phyloP scores from a whole-genome alignment of 1,284 basidiomycete species.

The Boletus calvinii region DNA sequence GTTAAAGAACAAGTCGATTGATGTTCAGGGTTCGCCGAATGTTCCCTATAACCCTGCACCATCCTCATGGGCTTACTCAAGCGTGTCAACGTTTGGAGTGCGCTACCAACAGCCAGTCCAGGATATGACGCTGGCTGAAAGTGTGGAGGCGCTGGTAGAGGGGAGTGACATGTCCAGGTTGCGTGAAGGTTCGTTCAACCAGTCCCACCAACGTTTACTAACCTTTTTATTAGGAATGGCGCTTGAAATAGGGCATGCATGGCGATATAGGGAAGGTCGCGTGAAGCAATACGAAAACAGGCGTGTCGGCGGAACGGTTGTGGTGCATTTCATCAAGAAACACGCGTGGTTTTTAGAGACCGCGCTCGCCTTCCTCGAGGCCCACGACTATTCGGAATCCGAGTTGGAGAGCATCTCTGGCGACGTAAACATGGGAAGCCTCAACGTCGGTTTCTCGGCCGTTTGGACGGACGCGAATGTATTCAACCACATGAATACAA shows the following conservation, averaged over 20 bases:
- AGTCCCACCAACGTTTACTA: background rate
- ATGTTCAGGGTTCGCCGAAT: conserved; percentile 6
- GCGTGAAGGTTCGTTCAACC: conserved; percentile 49
- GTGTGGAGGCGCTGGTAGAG: conserved; percentile 91
- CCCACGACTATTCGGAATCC: conserved; percentile 54
- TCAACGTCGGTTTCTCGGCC: conserved; percentile 24
- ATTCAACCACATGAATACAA: conserved; percentile 20
- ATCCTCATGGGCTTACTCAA: conserved; percentile 74
- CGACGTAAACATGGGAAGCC: conserved; percentile 5
- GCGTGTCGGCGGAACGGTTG: conserved; percentile 87
- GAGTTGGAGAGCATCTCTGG: conserved; percentile 23
- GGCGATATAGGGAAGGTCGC: conserved; percentile 70
- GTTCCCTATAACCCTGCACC: conserved; percentile 39
- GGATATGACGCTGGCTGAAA: conserved; percentile 68
- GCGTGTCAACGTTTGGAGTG: conserved; percentile 81
- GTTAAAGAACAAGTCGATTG: conserved; percentile 30
- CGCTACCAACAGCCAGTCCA: conserved; percentile 74
- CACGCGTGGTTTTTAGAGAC: conserved; percentile 97
- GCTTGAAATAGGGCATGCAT: conserved; percentile 59
- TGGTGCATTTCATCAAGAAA: conserved; percentile 97
- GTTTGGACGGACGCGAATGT: conserved; percentile 32
- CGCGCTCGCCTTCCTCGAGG: conserved; percentile 81
- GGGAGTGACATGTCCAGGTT: conserved; percentile 79
- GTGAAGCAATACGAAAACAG: conserved; percentile 62
- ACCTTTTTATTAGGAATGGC: conserved; percentile 44